Evolutionary conservation across 768 basidiomycete genomes (phyloP), one percentile per base, ranked within the genome.

Genomic region (Kwoniella newhampshirensis): DNA sequence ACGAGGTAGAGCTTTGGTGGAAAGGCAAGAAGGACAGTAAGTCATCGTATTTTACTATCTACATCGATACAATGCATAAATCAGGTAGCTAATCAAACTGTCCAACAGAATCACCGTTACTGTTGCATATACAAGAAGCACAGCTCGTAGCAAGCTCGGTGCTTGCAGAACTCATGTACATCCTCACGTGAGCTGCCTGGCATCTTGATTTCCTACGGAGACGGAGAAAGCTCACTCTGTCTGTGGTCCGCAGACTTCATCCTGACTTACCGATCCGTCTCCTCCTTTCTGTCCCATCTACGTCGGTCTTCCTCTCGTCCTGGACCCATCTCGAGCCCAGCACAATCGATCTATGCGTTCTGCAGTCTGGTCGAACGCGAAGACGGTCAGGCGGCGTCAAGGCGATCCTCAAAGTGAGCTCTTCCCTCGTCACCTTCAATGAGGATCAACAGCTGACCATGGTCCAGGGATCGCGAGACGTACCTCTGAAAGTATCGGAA

Each of bases 61-160:
- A 27, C 18, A 12, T 27, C 2, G 26, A 42, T 40, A 23, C 7
- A 25, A 12, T 1, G n/a, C 21, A 12, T 17, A 26, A 30, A n/a
- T 60, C 41, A 58, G 30, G 4, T 27, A 28, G 17, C 12, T 18
- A n/a, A 51, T 51, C 20, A 36, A n/a, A n/a, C 30, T 42, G 23
- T 6, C 5, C 1, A 18, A 25, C 27, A 69, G 71, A 54, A 23
- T 35, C 64, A 7, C 40, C 59, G 15, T 21, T 68, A 17, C 36
- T 73, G 26, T 28, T 73, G 4, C 59, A 70, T 27, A 64, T 73
- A 18, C 51, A 66, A 35, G 54, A 70, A n/a, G 68, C 68, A 20
- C 71, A 73, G 42, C 35, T 62, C n/a, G 43, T 70, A 6, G 48
- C 66, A 5, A 8, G 51, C 0, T 23, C 30, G 2, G 57, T 61